phyloP scores from a whole-genome alignment of 768 basidiomycete species.

The Psilocybe sp. region DNA sequence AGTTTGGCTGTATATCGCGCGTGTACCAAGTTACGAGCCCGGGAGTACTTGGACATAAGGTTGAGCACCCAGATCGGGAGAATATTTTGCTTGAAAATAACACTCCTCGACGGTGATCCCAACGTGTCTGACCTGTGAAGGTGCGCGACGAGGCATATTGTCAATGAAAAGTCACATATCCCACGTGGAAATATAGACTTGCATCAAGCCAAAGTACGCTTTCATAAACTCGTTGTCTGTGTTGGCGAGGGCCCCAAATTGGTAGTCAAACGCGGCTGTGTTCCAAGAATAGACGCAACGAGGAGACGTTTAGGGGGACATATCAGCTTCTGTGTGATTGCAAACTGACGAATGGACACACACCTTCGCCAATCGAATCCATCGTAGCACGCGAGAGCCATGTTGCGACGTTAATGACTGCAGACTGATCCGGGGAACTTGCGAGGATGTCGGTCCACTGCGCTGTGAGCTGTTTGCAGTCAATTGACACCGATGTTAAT shows the following conservation, averaged over 20 bases:
- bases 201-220: slow-evolving; percentile 53
- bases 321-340: neutral
- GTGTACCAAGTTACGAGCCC: slow-evolving; percentile 41
- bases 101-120: slow-evolving; percentile 41
- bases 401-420: slow-evolving; percentile 44
- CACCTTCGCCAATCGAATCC: slow-evolving; percentile 52
- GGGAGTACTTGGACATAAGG: slow-evolving; percentile 45
- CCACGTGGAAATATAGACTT: slow-evolving; percentile 4
- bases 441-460: slow-evolving; percentile 53
- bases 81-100: slow-evolving; percentile 47
- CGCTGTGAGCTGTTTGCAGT: slow-evolving; percentile 35
- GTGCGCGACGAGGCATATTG: neutral
- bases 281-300: neutral
- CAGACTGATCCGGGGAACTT: slow-evolving; percentile 35
- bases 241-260: slow-evolving; percentile 52
- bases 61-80: slow-evolving; percentile 45
- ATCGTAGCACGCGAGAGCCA: slow-evolving; percentile 50
- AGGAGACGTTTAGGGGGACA: neutral
- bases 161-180: neutral
- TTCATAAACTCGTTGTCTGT: slow-evolving; percentile 52
- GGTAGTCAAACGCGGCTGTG: slow-evolving; percentile 51
- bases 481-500: neutral
- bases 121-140: slow-evolving; percentile 43
- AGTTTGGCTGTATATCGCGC: slow-evolving; percentile 42
- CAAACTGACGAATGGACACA: neutral